Base-by-base conservation (phyloP, 768 basidiomycete species). In the Phaeolepiota aurea region DNA sequence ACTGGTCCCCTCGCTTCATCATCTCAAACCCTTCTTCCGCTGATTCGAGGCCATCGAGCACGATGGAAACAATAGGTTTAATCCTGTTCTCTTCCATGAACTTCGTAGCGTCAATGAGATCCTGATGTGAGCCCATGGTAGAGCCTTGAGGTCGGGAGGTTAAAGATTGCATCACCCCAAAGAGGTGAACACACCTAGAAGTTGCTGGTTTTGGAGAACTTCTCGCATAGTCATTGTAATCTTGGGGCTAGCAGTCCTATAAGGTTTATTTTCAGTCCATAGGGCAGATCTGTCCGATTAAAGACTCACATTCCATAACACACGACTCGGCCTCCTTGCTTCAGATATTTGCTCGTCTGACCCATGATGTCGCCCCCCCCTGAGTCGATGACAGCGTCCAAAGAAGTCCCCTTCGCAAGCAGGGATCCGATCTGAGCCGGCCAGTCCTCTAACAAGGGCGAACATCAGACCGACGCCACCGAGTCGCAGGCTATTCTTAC, bases 91-190 rank as follows among this genome's bases (percentile, higher is more conserved):
- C 57, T 2, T 65, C 59, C 16, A 90, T 57, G 59, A 92, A 90
- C 11, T 62, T 56, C 1, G 86, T 87, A 15, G 86, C 87, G 21
- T 78, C 76, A 39, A 70, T 56, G 43, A 91, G 68, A 59, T 91
- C 87, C 41, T 75, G 68, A 48, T 70, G 75, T 5, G 87, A 88
- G 13, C 87, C 88, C 87, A 91, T 87, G 19, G 81, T 87, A 1
- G 85, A 85, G 23, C 87, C 87, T 87, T 21, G n/a, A 20, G n/a
- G 7, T 28, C 7, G 25, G 25, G n/a, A 28, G n/a, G 25, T 28
- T 7, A 28, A n/a, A n/a, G 25, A 7, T 28, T 7, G 25, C 7
- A n/a, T 7, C 7, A n/a, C n/a, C 7, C 25, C 7, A 28, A 7
- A 7, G 25, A 28, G 14, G 22, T 40, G 14, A 12, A 55, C 69